Conservation (phyloP, 148 eudicot species). For the Fagopyrum homotropicum region DNA sequence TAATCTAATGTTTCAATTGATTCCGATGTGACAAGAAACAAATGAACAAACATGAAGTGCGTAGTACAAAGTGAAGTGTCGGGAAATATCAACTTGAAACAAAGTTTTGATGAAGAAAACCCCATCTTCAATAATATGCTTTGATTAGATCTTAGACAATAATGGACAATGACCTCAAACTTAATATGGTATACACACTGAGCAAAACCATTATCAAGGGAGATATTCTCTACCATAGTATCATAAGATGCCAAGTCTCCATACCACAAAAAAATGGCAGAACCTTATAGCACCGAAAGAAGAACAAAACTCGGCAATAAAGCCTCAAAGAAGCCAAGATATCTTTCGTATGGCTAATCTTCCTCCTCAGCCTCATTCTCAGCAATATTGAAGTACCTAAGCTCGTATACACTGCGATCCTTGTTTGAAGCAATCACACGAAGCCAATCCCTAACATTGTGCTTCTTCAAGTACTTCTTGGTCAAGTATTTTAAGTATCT, state of each 20-base stretch:
- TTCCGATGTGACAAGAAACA: neutral
- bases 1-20: neutral
- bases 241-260: neutral
- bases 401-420: slow-evolving; percentile 63
- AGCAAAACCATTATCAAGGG: neutral
- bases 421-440: slow-evolving; percentile 78
- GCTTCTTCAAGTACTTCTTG: slow-evolving; percentile 78
- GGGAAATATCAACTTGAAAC: neutral
- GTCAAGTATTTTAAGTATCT: slow-evolving; percentile 82
- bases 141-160: neutral
- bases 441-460: slow-evolving; percentile 80
- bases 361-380: slow-evolving; percentile 78
- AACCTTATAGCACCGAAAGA: neutral
- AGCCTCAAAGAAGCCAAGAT: neutral
- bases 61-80: neutral
- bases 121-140: neutral
- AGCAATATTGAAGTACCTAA: slow-evolving; percentile 83
- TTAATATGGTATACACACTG: neutral
- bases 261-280: neutral
- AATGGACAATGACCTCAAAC: neutral
- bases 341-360: slow-evolving; percentile 20
- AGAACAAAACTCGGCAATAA: neutral
- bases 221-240: neutral
- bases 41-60: neutral
- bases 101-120: neutral